A percentile compares a stretch with the other conserved stretches of the same genome.
Conservation (phyloP, 176 grass and related monocot genomes). For the sorghum (Sorghum bicolor) region DNA sequence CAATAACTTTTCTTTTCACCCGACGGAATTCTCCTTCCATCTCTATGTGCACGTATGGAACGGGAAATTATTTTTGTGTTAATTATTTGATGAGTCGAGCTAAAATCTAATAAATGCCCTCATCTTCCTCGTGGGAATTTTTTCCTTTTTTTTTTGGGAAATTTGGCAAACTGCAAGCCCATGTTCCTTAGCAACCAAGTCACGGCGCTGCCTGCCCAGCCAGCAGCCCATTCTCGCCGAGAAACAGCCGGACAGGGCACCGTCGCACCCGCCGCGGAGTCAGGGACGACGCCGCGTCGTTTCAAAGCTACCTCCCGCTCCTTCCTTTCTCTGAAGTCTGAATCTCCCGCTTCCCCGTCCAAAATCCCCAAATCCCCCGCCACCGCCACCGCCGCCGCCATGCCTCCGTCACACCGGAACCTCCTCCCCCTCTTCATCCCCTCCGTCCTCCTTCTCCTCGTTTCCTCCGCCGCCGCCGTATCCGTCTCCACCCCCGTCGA, state of each 20-base stretch:
- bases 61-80: no score
- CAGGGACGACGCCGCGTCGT: not conserved
- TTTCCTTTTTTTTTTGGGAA: no score
- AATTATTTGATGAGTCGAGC: no score
- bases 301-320: conserved; percentile 33
- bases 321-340: not conserved
- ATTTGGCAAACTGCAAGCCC: no score
- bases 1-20: no score
- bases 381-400: conserved; percentile 1
- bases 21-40: no score
- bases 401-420: conserved; percentile 19
- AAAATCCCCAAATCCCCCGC: conserved; percentile 26
- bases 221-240: not conserved
- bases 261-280: not conserved
- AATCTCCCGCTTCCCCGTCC: conserved; percentile 10
- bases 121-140: no score
- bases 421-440: not conserved
- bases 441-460: conserved; percentile 20
- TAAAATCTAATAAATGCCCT: no score
- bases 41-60: no score
- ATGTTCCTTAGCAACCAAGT: conserved; percentile 1
- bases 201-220: not conserved
- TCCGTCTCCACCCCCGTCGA: conserved; percentile 34
- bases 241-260: not conserved
- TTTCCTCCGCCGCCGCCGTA: not conserved